A percentile compares a stretch with the other conserved stretches of the same genome.
Evolutionary conservation across 352 stramenopile genomes (phyloP).

Genomic region (Thalassiosira hispida): DNA sequence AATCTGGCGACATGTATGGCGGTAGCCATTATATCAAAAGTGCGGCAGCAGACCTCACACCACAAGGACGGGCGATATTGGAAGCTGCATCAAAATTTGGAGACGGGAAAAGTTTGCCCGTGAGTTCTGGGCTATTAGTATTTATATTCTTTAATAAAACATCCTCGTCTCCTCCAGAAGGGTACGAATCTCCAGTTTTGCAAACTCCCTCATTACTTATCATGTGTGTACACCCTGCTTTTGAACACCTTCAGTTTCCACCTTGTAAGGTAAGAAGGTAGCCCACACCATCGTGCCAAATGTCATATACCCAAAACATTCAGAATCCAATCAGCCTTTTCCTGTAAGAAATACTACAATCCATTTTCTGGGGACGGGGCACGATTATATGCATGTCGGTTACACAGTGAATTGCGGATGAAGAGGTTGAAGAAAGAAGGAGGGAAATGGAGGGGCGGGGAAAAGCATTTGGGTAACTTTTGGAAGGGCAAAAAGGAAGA

Average conservation of each 20-base stretch:
- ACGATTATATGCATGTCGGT: conserved; percentile 72
- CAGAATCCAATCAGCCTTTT: too few relatives aligned
- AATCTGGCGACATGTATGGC: conserved; percentile 76
- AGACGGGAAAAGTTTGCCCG: conserved; percentile 68
- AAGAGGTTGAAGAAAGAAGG: conserved; percentile 67
- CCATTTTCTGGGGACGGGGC: conserved; percentile 43
- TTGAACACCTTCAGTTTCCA: too few relatives aligned
- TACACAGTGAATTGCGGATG: conserved; percentile 65
- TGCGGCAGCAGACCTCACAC: conserved; percentile 56
- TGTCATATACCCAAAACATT: too few relatives aligned
- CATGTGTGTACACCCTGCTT: too few relatives aligned
- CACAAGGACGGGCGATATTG: conserved; percentile 69
- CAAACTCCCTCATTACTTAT: too few relatives aligned
- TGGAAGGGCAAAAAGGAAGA: conserved; percentile 22
- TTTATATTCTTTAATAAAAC: too few relatives aligned
- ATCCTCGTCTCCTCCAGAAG: too few relatives aligned
- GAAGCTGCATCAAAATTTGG: conserved; percentile 67
- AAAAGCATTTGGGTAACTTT: conserved; percentile 66
- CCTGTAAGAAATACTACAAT: conserved; percentile 79
- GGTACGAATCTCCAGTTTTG: too few relatives aligned
- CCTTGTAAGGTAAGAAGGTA: too few relatives aligned
- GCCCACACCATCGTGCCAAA: too few relatives aligned
- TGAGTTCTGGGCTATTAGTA: too few relatives aligned
- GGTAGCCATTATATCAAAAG: conserved; percentile 73
- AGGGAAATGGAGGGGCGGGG: conserved; percentile 60